Evolutionary conservation across 495 filamentous ascomycete species (phyloP), one percentile per base, ranked within the genome.

Genomic region (Xylaria telfairii): DNA sequence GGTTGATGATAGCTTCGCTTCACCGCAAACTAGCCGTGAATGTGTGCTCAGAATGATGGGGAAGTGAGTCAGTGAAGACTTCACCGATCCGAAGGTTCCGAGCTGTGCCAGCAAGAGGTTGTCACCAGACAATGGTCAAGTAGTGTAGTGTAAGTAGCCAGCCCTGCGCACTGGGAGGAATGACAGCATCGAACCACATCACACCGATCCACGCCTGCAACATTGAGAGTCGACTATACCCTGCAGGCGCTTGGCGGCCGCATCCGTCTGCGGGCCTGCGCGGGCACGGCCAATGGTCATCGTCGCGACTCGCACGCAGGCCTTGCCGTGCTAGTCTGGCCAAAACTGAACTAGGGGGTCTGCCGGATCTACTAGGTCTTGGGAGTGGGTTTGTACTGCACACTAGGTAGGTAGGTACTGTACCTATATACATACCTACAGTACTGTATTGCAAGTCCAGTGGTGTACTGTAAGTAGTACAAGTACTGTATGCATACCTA

Each of bases 171-270:
- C 62, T 24, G 64, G 62, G 26, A 42, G 46, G 4, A 37, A 69
- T 69, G 67, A 69, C 67, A 69, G 57, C 67, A 63, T 63, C 67
- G 67, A 69, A 69, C 56, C 67, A 69, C 56, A 46, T 44, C 57
- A 63, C 67, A 54, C 57, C 57, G 67, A 69, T 57, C 67, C 51
- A 59, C 37, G 41, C 7, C 46, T 54, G 28, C 67, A 69, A n/a
- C n/a, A n/a, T n/a, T n/a, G n/a, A n/a, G n/a, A n/a, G 34, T 37
- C 54, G 19, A 49, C 42, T 3, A 30, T 59, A 46, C 41, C 42
- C 15, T 53, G 57, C 42, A 9, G 17, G 32, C 30, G 21, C 67
- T 49, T 53, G 57, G 67, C 67, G 67, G 57, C 67, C 67, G 21
- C 67, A 69, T 54, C 67, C 57, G 67, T 24, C 26, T 42, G 26